Evolutionary conservation across 495 filamentous ascomycete species (phyloP), one percentile per base, ranked within the genome.

Genomic region (Xylona heveae): DNA sequence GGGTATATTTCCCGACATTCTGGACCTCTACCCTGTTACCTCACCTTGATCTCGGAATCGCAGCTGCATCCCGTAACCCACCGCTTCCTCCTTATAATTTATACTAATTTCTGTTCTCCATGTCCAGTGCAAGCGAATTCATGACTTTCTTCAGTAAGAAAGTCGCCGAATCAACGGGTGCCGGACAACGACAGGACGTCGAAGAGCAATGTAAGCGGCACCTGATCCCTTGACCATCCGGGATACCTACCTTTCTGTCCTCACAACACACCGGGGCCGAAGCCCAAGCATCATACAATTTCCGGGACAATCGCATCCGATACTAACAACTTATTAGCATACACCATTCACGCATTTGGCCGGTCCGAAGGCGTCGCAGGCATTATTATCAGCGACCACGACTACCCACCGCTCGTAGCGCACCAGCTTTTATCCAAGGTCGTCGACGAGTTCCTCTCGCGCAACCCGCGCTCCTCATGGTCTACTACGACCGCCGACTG

Each of bases 371-470:
- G 83, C 40, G 60, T 95, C 40, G 71, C 73, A 38, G 83, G 75
- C 34, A 72, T 94, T 46, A 78, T 92, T 40, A 90, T 95, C 45
- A 75, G 70, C 38, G 79, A 85, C 48, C 71, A 80, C 39, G 77
- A 90, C 43, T 97, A 97, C 55, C 83, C 83, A 15, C 66, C 71
- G 18, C 61, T 90, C 1, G 80, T 85, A 5, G 90, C 88, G n/a
- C 88, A 95, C 53, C 78, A 83, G 50, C 67, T 97, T 22, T 73
- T 97, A 28, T 76, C 73, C 38, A 91, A 95, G 53, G 64, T 92
- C 17, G 61, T 85, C 47, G 88, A 95, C 49, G 84, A 97, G 54
- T 97, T 95, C 57, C 63, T 92, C 24, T 58, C 77, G 35, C 61
- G 71, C 36, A 59, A 92, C 54, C 83, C 85, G 8, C 66, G 72